phyloP scores from a whole-genome alignment of 2,329 filamentous ascomycete genomes.

The Celoporthe dispersa region DNA sequence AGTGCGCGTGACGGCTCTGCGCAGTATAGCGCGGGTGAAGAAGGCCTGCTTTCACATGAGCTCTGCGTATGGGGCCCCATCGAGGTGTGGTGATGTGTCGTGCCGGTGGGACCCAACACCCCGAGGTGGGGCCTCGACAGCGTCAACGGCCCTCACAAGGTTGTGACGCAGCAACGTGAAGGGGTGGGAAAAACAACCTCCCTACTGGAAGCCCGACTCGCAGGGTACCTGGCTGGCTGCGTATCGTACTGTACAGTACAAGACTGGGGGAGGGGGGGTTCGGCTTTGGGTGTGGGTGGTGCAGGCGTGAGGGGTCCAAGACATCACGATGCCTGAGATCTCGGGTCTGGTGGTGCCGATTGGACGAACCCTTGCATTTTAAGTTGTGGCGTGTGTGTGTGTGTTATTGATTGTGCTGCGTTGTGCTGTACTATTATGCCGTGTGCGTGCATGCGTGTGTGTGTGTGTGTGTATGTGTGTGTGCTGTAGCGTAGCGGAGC shows the following conservation, averaged over 20 bases:
- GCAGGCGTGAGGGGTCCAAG: too few species aligned
- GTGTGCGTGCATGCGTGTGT: background rate
- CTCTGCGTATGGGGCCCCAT: too few species aligned
- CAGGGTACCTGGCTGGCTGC: background rate
- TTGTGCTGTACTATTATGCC: background rate
- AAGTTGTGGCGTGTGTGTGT: background rate
- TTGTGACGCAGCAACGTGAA: background rate
- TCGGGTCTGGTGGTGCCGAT: conserved; percentile 6
- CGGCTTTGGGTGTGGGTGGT: too few species aligned
- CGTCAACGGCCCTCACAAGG: background rate
- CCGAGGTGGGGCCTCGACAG: background rate
- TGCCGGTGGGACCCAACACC: too few species aligned
- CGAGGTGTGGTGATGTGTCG: too few species aligned
- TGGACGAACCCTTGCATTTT: background rate
- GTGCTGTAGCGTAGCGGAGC: too few species aligned
- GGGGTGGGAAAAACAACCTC: background rate
- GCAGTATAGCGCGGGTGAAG: too few species aligned
- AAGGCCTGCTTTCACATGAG: too few species aligned
- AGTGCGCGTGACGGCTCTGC: too few species aligned
- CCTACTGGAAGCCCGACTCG: background rate
- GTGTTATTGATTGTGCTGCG: background rate
- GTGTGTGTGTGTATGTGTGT: background rate
- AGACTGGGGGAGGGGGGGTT: too few species aligned
- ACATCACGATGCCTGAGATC: background rate
- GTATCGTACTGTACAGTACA: background rate